Evolutionary conservation across 2,329 filamentous ascomycete species (phyloP), one percentile per base, ranked within the genome.

Genomic region (Corinectria fuckeliana): DNA sequence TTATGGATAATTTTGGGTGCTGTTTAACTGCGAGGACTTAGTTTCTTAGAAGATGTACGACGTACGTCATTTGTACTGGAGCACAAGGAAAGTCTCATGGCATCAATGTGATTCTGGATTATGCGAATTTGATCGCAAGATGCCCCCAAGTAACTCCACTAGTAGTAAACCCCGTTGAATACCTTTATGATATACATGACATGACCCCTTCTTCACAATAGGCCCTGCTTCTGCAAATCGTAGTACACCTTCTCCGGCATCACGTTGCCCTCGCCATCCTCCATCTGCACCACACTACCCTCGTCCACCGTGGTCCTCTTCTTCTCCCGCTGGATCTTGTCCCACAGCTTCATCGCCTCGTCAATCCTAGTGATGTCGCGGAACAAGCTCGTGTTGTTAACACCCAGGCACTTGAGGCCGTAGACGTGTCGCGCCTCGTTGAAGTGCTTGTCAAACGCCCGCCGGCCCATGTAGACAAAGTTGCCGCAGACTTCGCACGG

Each of bases 171-270:
- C 44, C 44, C 28, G 20, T 23, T 30, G 26, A 49, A 48, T n/a
- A 28, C 23, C 58, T 23, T 26, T 60, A 36, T 38, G 48, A 26
- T 60, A 68, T 39, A 64, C 49, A 49, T 41, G 21, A 10, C 8
- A 9, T 42, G 20, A 36, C n/a, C 47, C 53, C 36, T 50, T 45
- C 58, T 56, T 77, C 82, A 95, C 65, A 96, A 79, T 72, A 97
- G 81, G 30, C 94, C 94, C 75, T 96, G 92, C 79, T 96, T 96
- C 77, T 92, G 91, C 77, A 98, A 78, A 83, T 99, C 95, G 66
- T 93, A 89, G 76, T 97, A 99, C 54, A 99, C 94, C 83, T 97
- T 96, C 80, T 97, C 93, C 0, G 96, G 95, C 95, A 99, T 99
- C 57, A 99, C 95, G 71, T 99, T 98, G 45, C 95, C 95, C 74